phyloP scores from a whole-genome alignment of 2,329 filamentous ascomycete genomes.

The Colletotrichum cereale region DNA sequence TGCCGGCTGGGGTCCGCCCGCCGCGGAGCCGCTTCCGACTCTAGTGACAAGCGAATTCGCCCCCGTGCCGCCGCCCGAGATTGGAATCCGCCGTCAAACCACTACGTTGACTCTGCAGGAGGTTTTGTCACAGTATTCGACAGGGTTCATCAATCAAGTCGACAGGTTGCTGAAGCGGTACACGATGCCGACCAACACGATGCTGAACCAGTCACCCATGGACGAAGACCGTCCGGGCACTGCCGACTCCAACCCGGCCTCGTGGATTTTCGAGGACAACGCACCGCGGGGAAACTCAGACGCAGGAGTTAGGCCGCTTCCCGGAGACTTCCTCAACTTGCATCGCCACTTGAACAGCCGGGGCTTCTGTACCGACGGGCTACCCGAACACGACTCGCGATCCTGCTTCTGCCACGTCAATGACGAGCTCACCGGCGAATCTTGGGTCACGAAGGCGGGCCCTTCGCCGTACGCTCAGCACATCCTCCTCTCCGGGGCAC shows the following conservation, averaged over 20 bases:
- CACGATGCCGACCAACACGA: conserved; percentile 48
- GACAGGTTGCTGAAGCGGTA: conserved; percentile 55
- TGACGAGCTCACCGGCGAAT: conserved; percentile 43
- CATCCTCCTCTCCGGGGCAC: conserved; percentile 12
- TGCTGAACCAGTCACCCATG: conserved; percentile 44
- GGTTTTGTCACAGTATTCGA: conserved; percentile 49
- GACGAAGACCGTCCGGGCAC: conserved; percentile 42
- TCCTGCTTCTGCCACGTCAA: conserved; percentile 49
- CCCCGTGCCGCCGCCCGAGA: conserved; percentile 19
- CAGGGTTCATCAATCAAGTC: conserved; percentile 53
- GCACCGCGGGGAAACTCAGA: conserved; percentile 42
- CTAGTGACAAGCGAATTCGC: conserved; percentile 23
- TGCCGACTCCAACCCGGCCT: conserved; percentile 38
- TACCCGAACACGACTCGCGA: conserved; percentile 44
- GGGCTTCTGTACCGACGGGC: conserved; percentile 42
- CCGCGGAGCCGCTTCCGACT: conserved; percentile 24
- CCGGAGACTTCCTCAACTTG: conserved; percentile 63
- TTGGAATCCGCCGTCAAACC: conserved; percentile 51
- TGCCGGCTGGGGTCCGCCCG: conserved; percentile 20
- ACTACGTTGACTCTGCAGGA: conserved; percentile 53
- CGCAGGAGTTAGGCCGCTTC: conserved; percentile 50
- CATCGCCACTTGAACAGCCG: conserved; percentile 40
- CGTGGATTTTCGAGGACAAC: conserved; percentile 48
- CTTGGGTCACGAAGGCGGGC: conserved; percentile 49
- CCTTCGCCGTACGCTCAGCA: conserved; percentile 40